These are phyloP conservation scores for Wallacemonas collosoma DNA, from an alignment of 208 protist species.

Conservation along the genomic window DNA sequence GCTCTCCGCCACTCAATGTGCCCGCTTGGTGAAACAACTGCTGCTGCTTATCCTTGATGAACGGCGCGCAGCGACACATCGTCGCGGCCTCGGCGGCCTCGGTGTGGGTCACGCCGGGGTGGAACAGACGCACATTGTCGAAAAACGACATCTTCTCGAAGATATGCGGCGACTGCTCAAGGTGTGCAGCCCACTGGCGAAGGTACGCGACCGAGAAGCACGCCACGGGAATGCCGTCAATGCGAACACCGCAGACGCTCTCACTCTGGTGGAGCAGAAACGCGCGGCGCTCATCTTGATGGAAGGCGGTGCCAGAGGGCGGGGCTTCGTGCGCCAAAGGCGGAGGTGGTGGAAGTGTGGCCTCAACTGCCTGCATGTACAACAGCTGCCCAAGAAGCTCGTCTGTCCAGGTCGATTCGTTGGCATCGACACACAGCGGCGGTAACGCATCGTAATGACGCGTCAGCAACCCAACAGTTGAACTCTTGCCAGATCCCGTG, in stretches of 20 bases:
- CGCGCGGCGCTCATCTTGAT: neutral
- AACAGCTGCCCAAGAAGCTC: slow-evolving; percentile 25
- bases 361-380: slow-evolving; percentile 34
- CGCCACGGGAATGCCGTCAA: slow-evolving; percentile 61
- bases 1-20: slow-evolving; percentile 85
- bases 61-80: slow-evolving; percentile 46
- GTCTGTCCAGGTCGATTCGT: slow-evolving; percentile 10
- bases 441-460: slow-evolving; percentile 74
- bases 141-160: slow-evolving; percentile 36
- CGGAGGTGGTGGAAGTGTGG: slow-evolving; percentile 23
- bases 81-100: slow-evolving; percentile 49
- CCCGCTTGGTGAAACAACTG: slow-evolving; percentile 45
- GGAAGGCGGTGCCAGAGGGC: neutral
- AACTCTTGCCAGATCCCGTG: slow-evolving; percentile 85
- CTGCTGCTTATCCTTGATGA: slow-evolving; percentile 41
- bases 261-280: neutral
- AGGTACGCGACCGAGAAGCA: slow-evolving; percentile 63
- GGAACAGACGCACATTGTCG: slow-evolving; percentile 46
- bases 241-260: slow-evolving; percentile 19
- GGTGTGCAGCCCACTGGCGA: slow-evolving; percentile 42
- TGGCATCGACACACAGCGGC: slow-evolving; percentile 15
- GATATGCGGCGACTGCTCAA: slow-evolving; percentile 52
- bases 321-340: neutral
- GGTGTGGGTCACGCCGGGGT: slow-evolving; percentile 23
- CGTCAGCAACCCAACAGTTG: slow-evolving; percentile 59